Percentiles rank a stretch among this genome's conserved stretches.
These are phyloP conservation scores for Verticillium nubilum DNA, from an alignment of 2,329 filamentous ascomycete genomes.

Conservation along the genomic window DNA sequence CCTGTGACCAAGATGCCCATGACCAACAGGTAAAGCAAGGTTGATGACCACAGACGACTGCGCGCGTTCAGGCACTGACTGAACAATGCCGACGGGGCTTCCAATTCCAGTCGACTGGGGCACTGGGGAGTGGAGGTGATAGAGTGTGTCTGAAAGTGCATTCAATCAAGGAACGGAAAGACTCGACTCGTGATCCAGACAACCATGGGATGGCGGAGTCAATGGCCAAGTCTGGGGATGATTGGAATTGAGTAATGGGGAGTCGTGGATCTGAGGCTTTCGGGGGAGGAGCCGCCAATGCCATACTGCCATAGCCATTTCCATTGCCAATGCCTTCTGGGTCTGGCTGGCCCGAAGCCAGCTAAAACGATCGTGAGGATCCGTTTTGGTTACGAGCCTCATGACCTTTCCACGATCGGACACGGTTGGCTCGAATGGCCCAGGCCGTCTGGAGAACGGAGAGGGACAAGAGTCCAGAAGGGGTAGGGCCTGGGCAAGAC, in stretches of 20 bases:
- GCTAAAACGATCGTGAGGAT: neutral
- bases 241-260: neutral
- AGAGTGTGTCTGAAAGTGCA: conserved; percentile 2
- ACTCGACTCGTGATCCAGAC: neutral
- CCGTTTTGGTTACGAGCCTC: neutral
- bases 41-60: neutral
- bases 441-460: neutral
- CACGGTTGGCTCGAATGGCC: neutral
- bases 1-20: neutral
- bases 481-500: neutral
- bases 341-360: neutral
- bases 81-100: neutral
- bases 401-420: neutral
- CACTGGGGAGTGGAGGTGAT: conserved; percentile 9
- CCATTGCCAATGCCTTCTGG: neutral
- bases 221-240: neutral
- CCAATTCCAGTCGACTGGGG: conserved; percentile 2
- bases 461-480: neutral
- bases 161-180: neutral
- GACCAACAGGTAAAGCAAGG: neutral
- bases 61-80: neutral
- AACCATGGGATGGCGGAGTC: neutral
- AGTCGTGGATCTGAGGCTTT: neutral
- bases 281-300: conserved; percentile 1
- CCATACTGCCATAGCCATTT: neutral